Base-by-base conservation (phyloP, 176 grass and related monocot genomes). In the Tuctoria greenei region DNA sequence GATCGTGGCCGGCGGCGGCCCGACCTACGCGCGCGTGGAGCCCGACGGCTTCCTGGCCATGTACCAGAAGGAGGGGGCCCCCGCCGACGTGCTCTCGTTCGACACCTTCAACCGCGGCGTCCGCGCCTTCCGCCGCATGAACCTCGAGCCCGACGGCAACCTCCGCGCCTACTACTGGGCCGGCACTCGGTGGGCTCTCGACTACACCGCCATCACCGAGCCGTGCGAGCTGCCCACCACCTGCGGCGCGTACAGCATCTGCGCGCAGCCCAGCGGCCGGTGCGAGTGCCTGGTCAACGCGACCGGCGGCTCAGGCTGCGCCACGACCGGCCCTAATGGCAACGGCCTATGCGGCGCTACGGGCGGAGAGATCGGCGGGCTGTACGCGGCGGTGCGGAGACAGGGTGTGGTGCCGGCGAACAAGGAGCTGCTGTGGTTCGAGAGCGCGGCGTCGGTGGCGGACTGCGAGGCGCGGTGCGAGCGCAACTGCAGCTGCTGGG, bases 401-500 rank as follows among this genome's bases (percentile, higher is more conserved):
- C 78, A 59, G 39, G 79, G 95, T 27, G 91, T 98, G 59, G 95
- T 94, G 64, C 84, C 93, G 76, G 87, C 20, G 25, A 98, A 92
- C 77, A 92, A 92, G 68, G 95, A 86, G 13, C 18, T 80, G 9
- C 21, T 91, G 60, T 59, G 37, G 47, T 86, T 72, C 60, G 76
- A 65, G 71, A 84, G 45, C 49, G 81, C 82, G 59, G 65, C 31
- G 17, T 90, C 95, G 2, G 86, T 73, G 64, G 65, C 68, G 28
- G 91, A 88, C 13, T 98, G 95, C 87, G 88, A 98, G 74, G 59
- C 24, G 52, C 60, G 72, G 57, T 98, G 95, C 82, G 75, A 87
- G 40, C 85, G 72, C 71, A 94, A 98, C 82, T 98, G 91, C 91
- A 90, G 34, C 61, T 98, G 95, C 82, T 98, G 89, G 91, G 95